Base-by-base conservation (phyloP, 139 green algal species). In the Micractinium sp. region DNA sequence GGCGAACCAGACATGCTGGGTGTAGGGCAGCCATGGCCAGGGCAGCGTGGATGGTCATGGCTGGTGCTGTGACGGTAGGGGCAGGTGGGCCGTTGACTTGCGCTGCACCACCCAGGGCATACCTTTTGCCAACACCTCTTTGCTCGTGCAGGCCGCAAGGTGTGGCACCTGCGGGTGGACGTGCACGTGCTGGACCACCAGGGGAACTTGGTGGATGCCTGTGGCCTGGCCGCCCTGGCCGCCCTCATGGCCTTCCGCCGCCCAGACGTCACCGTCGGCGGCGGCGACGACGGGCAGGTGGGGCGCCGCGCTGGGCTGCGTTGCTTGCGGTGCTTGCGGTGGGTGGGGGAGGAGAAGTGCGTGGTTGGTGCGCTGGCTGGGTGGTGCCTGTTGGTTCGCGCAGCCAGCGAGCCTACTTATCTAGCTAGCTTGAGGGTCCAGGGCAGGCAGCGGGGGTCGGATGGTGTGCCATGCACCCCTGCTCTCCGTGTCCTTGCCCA, bases 201-300 rank as follows among this genome's bases (percentile, higher is more conserved):
- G n/a, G 97, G 97, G 13, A 98, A 98, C 86, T 90, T 99, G 86
- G 81, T 94, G 23, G 97, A 99, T 86, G 96, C 93, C 0, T 91
- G 83, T 79, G 91, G 90, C n/a, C 92, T 98, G 82, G 91, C 94
- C 20, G 94, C 95, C 7, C 91, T 98, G 87, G 95, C 92, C 0
- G 96, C 95, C 0, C 92, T 99, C 81, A 89, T 96, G 89, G 94
- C 94, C 31, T 98, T 96, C 92, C 90, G 96, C 41, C 90, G 95
- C 35, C 95, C 95, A 0, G 95, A 98, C 31, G 94, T 92, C 35
- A 93, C 90, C 23, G 82, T 97, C 22, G 95, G 90, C 53, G 90
- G 82, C 63, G 90, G 82, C 63, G 82, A 87, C 66, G 82, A 87
- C 35, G 66, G 82, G 33, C 82, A 87, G 73, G 73, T 41, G 2